Percentiles rank a stretch among this genome's conserved stretches.
Conservation (phyloP, 2,329 filamentous ascomycete species). For the Scytalidium lignicola region DNA sequence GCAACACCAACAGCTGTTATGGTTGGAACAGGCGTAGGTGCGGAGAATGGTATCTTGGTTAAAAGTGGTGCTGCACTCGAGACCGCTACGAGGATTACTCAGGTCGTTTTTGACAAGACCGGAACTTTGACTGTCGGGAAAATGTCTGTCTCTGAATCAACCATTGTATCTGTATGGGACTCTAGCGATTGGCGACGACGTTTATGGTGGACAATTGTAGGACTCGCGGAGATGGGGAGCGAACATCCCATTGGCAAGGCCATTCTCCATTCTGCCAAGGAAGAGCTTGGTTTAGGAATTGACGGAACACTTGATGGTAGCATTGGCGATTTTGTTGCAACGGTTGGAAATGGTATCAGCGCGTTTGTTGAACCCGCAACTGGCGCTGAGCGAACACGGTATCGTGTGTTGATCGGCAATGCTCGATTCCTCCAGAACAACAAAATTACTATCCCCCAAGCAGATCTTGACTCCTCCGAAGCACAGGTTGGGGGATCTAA, state of each 20-base stretch:
- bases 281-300: slow-evolving; percentile 64
- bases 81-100: slow-evolving; percentile 81
- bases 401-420: slow-evolving; percentile 81
- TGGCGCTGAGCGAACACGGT: slow-evolving; percentile 62
- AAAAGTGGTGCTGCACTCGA: slow-evolving; percentile 93
- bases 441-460: slow-evolving; percentile 58
- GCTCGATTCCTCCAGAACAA: slow-evolving; percentile 69
- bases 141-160: slow-evolving; percentile 80
- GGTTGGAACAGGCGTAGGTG: slow-evolving; percentile 96
- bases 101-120: slow-evolving; percentile 93
- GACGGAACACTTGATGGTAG: slow-evolving; percentile 77
- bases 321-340: slow-evolving; percentile 77
- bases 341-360: slow-evolving; percentile 79
- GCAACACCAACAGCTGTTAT: slow-evolving; percentile 96
- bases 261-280: slow-evolving; percentile 69
- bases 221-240: slow-evolving; percentile 90
- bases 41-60: slow-evolving; percentile 93
- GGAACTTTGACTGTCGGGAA: slow-evolving; percentile 91
- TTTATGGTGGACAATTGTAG: slow-evolving; percentile 94
- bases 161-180: slow-evolving; percentile 64
- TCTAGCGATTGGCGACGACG: slow-evolving; percentile 61
- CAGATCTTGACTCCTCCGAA: slow-evolving; percentile 59
- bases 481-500: slow-evolving; percentile 41
- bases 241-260: slow-evolving; percentile 96
- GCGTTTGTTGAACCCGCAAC: slow-evolving; percentile 75